Percentiles rank a stretch among this genome's conserved stretches.
Evolutionary conservation across 768 basidiomycete genomes (phyloP).

Genomic region (Kwoniella botswanensis): DNA sequence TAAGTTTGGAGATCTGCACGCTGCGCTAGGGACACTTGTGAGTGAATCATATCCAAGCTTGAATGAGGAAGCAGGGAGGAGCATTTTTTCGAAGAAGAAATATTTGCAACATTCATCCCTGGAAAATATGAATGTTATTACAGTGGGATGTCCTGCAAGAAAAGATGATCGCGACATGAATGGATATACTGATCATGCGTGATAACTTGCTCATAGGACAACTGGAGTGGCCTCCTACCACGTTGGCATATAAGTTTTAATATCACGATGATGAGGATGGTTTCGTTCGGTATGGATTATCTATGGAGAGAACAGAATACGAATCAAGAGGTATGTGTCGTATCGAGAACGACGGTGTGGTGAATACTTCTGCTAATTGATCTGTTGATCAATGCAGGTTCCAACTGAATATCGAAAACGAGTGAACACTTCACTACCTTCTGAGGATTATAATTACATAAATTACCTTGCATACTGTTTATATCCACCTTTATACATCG

Average conservation of each 20-base stretch:
- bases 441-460: conserved; percentile 67
- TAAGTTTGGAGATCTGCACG: conserved; percentile 65
- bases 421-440: conserved; percentile 64
- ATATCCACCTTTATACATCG: conserved; percentile 93
- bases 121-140: no score
- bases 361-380: background rate
- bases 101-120: no score
- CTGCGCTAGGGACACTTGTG: conserved; percentile 69
- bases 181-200: no score
- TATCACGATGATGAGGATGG: conserved; percentile 89
- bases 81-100: background rate
- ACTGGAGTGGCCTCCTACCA: conserved; percentile 71
- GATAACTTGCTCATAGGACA: conserved; percentile 53
- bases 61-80: background rate
- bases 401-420: conserved; percentile 68
- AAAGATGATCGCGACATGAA: no score
- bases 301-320: conserved; percentile 69
- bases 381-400: background rate
- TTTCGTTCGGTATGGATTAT: conserved; percentile 92
- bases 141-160: no score
- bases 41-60: conserved; percentile 41
- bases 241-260: conserved; percentile 95
- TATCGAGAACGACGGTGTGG: background rate
- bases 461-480: conserved; percentile 85
- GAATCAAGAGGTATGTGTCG: conserved; percentile 8